phyloP scores from a whole-genome alignment of 208 protist genomes.

The Trypanosoma avium region DNA sequence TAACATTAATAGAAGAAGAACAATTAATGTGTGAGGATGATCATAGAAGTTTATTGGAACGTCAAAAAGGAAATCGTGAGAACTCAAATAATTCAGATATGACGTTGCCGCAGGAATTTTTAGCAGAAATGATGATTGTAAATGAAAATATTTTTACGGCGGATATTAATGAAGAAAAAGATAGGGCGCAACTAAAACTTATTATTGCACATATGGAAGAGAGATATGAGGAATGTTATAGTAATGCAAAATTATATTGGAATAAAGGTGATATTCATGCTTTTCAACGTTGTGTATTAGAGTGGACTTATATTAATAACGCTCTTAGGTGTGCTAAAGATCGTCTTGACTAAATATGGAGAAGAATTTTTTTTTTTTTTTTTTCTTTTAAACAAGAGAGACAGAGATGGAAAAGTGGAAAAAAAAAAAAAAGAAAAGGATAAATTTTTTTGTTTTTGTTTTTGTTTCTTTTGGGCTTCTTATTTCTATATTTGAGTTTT shows the following conservation, averaged over 20 bases:
- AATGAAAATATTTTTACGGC: constrained; percentile 77
- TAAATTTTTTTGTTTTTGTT: too few species aligned
- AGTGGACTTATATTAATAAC: constrained; percentile 86
- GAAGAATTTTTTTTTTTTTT: constrained; percentile 12
- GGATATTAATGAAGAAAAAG: constrained; percentile 40
- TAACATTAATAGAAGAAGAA: constrained; percentile 64
- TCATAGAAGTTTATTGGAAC: constrained; percentile 8
- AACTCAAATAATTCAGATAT: too few species aligned
- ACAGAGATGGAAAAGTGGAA: too few species aligned
- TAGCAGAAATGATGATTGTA: constrained; percentile 71
- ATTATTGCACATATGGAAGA: constrained; percentile 66
- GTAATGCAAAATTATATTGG: constrained; percentile 41
- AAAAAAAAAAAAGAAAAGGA: too few species aligned
- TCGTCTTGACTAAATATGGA: constrained; percentile 30
- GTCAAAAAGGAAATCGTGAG: constrained; percentile 23
- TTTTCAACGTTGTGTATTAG: constrained; percentile 49
- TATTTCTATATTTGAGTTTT: too few species aligned
- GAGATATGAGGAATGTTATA: constrained; percentile 56
- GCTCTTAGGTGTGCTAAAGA: constrained; percentile 62
- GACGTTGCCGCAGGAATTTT: constrained; percentile 55
- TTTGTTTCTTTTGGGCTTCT: too few species aligned
- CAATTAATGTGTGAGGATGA: constrained; percentile 65
- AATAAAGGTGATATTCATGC: constrained; percentile 26
- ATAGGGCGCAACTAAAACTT: constrained; percentile 42
- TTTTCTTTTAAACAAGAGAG: background rate